phyloP scores from a whole-genome alignment of 306 rosid species.

The Trichosanthes cucumerina region DNA sequence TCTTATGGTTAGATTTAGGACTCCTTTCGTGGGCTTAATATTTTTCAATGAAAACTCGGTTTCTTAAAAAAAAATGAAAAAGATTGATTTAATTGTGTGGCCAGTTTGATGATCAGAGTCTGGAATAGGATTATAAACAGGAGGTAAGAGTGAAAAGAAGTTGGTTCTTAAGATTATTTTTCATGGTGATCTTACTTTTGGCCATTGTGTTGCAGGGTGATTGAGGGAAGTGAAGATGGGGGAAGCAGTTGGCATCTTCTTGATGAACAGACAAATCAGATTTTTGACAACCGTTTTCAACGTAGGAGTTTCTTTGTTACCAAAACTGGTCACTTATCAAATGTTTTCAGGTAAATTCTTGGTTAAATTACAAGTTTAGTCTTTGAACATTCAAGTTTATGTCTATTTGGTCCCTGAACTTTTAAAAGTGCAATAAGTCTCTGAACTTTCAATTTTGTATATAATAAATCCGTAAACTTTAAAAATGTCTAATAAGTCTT shows the following conservation, averaged over 20 bases:
- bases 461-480: too few species aligned
- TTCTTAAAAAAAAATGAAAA: too few species aligned
- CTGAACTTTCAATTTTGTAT: too few species aligned
- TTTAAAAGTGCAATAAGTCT: too few species aligned
- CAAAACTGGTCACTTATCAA: constrained; percentile 30
- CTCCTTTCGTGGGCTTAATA: neutral
- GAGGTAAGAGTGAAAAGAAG: neutral
- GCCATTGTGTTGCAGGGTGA: constrained; percentile 40
- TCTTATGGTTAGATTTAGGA: neutral
- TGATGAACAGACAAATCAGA: constrained; percentile 56
- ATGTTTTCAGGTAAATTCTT: constrained; percentile 51
- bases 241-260: constrained; percentile 63
- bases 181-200: neutral
- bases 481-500: too few species aligned
- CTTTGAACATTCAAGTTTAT: too few species aligned
- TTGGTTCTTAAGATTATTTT: neutral
- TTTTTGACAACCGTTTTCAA: constrained; percentile 56
- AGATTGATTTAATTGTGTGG: neutral
- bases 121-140: neutral
- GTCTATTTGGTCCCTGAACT: too few species aligned
- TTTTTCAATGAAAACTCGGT: neutral
- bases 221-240: constrained; percentile 73
- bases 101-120: neutral
- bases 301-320: constrained; percentile 41
- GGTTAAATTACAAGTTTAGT: too few species aligned